phyloP scores from a whole-genome alignment of 805 yeast genomes.

The Metschnikowia gruessii region DNA sequence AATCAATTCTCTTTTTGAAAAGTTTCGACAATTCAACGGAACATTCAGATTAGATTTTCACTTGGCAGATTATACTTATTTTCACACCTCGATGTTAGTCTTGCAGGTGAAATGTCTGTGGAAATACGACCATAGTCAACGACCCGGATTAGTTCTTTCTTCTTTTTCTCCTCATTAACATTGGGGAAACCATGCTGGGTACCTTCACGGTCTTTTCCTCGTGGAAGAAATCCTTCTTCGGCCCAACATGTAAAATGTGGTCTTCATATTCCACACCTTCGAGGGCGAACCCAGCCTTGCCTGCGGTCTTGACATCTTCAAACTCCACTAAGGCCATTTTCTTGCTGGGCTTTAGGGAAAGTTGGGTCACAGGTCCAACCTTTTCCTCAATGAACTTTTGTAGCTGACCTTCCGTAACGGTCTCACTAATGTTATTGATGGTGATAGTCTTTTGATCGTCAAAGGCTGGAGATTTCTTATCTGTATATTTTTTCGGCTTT shows the following conservation, averaged over 20 bases:
- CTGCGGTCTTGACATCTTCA: constrained; percentile 43
- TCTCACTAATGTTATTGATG: constrained; percentile 29
- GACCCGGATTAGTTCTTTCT: constrained; percentile 1
- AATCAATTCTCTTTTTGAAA: too few species aligned
- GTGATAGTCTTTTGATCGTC: constrained; percentile 22
- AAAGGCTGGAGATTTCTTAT: constrained; percentile 15
- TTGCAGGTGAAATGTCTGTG: too few species aligned
- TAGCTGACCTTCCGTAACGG: constrained; percentile 37
- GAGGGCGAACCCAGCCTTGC: constrained; percentile 46
- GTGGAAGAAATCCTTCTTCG: constrained; percentile 13
- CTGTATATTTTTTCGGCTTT: constrained; percentile 26
- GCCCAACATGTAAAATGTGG: constrained; percentile 16
- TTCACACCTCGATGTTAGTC: too few species aligned
- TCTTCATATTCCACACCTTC: constrained; percentile 40
- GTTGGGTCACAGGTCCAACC: constrained; percentile 35
- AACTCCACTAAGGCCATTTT: constrained; percentile 53
- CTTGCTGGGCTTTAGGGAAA: constrained; percentile 46
- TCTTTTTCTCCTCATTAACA: constrained; percentile 16
- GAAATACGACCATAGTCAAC: too few species aligned
- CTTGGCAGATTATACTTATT: too few species aligned
- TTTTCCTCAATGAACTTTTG: constrained; percentile 24
- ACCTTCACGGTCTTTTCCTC: constrained; percentile 7
- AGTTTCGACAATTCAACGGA: too few species aligned
- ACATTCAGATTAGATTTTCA: too few species aligned
- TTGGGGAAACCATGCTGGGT: constrained; percentile 19